These are phyloP conservation scores for Xylaria palmicola DNA, from an alignment of 495 filamentous ascomycete species.

Conservation along the genomic window DNA sequence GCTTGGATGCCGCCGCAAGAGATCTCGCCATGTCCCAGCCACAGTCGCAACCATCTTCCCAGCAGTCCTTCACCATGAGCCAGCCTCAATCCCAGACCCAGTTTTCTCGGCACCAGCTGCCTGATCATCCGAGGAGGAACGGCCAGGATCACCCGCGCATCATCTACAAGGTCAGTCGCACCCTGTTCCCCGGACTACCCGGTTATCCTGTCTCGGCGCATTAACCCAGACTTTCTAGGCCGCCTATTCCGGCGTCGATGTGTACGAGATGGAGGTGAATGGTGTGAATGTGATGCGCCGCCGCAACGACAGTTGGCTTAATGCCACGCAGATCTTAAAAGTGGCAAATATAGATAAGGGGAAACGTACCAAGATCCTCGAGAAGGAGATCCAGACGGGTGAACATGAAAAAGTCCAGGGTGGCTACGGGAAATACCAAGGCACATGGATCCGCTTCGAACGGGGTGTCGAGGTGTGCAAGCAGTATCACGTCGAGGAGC, in stretches of 20 bases:
- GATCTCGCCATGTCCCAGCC: conserved; percentile 42
- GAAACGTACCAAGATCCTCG: conserved; percentile 92
- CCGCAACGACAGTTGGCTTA: conserved; percentile 87
- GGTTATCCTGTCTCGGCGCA: conserved; percentile 5
- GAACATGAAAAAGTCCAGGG: conserved; percentile 98
- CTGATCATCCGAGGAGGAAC: conserved; percentile 23
- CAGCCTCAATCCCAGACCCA: conserved; percentile 43
- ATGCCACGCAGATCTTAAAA: conserved; percentile 93
- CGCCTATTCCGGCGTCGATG: conserved; percentile 88
- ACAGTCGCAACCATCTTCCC: conserved; percentile 44
- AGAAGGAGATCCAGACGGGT: conserved; percentile 94
- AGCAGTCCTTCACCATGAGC: conserved; percentile 52
- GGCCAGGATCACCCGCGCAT: conserved; percentile 64
- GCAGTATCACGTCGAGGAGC: conserved; percentile 89
- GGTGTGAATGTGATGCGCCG: conserved; percentile 90
- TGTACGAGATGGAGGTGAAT: conserved; percentile 98
- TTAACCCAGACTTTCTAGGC: conserved; percentile 56
- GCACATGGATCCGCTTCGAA: conserved; percentile 94
- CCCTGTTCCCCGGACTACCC: conserved; percentile 4
- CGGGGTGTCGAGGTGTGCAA: conserved; percentile 88
- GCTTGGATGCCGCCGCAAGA: conserved; percentile 41
- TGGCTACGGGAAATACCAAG: conserved; percentile 97
- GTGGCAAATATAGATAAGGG: conserved; percentile 96
- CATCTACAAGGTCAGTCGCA: conserved; percentile 66
- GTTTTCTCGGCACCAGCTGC: conserved; percentile 38